These are phyloP conservation scores for Dipodascopsis uninucleata DNA, from an alignment of 805 yeast genomes.

Conservation along the genomic window DNA sequence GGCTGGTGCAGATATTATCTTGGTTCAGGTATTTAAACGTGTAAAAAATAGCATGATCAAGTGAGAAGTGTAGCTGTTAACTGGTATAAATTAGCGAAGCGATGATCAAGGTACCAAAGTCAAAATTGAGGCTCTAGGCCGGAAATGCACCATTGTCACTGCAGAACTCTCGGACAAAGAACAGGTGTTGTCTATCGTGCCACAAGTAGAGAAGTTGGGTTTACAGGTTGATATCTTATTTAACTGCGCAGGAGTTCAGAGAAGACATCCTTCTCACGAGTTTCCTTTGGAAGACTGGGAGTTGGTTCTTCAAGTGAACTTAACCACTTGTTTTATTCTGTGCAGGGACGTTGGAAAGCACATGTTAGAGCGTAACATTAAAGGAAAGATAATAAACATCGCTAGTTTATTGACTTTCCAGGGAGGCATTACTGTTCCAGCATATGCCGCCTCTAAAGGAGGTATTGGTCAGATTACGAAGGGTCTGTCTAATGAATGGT, in stretches of 20 bases:
- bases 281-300: constrained; percentile 42
- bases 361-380: constrained; percentile 36
- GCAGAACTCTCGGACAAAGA: constrained; percentile 34
- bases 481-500: constrained; percentile 47
- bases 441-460: constrained; percentile 45
- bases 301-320: constrained; percentile 42
- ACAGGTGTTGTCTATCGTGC: constrained; percentile 34
- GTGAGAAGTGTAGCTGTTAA: too few species aligned
- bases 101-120: constrained; percentile 31
- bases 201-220: constrained; percentile 35
- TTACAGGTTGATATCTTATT: constrained; percentile 41
- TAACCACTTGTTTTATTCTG: constrained; percentile 40
- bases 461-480: constrained; percentile 41
- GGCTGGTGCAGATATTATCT: constrained; percentile 44
- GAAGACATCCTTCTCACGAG: constrained; percentile 37
- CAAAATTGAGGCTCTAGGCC: constrained; percentile 33
- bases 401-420: constrained; percentile 44
- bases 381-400: constrained; percentile 45
- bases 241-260: constrained; percentile 45
- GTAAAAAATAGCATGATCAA: too few species aligned
- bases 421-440: constrained; percentile 41
- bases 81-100: constrained; percentile 12
- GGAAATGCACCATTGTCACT: constrained; percentile 31
- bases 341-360: constrained; percentile 41
- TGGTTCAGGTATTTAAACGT: constrained; percentile 38